Conservation (phyloP, 805 yeast genomes). For the Metschnikowia gelsemii region DNA sequence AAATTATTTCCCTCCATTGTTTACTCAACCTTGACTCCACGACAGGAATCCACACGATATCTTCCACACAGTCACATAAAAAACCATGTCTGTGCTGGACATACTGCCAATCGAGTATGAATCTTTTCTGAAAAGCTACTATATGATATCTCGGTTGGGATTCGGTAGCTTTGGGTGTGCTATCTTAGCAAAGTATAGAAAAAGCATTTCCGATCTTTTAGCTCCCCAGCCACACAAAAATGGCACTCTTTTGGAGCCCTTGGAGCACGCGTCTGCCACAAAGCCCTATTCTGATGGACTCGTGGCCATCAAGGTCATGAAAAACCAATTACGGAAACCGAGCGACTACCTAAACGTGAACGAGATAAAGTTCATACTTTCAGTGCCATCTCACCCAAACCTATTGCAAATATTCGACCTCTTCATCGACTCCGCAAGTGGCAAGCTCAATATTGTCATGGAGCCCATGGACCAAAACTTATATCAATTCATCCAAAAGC, state of each 20-base stretch:
- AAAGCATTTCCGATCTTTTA: slow-evolving; percentile 22
- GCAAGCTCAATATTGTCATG: slow-evolving; percentile 77
- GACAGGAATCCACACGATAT: not conserved
- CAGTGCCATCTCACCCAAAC: slow-evolving; percentile 69
- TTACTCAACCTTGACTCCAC: not conserved
- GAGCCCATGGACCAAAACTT: slow-evolving; percentile 84
- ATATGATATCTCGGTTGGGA: slow-evolving; percentile 55
- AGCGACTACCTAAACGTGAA: slow-evolving; percentile 45
- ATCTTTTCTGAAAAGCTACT: slow-evolving; percentile 36
- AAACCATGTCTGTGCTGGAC: slow-evolving; percentile 10
- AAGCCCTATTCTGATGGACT: slow-evolving; percentile 30
- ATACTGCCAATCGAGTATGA: slow-evolving; percentile 15
- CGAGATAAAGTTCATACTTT: slow-evolving; percentile 64
- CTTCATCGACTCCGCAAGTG: slow-evolving; percentile 63
- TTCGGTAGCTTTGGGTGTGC: slow-evolving; percentile 78
- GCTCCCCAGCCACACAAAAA: slow-evolving; percentile 18
- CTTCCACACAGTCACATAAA: not conserved
- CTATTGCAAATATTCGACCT: slow-evolving; percentile 76
- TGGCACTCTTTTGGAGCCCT: slow-evolving; percentile 53
- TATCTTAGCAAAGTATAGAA: slow-evolving; percentile 53
- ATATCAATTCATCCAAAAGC: slow-evolving; percentile 68
- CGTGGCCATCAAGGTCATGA: slow-evolving; percentile 81
- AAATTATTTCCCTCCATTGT: too few relatives aligned
- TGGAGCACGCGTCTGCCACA: slow-evolving; percentile 22
- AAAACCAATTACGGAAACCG: slow-evolving; percentile 30